Percentiles rank a stretch among this genome's conserved stretches.
Conservation (phyloP, 1,139 yeast species). For the Debaryomyces robertsiae region DNA sequence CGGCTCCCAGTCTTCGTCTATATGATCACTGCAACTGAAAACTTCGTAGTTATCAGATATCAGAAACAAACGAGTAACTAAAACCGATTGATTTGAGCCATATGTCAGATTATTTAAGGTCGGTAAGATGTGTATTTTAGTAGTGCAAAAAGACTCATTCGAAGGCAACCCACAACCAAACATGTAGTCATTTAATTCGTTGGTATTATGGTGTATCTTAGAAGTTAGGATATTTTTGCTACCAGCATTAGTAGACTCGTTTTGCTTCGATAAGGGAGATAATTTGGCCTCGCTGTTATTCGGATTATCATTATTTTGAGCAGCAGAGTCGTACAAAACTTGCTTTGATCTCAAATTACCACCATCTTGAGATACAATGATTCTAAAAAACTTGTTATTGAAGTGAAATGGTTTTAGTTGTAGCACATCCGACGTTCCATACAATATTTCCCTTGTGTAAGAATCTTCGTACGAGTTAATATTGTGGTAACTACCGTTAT, state of each 20-base stretch:
- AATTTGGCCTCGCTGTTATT: not conserved
- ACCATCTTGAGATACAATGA: slow-evolving; percentile 55
- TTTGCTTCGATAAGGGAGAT: slow-evolving; percentile 1
- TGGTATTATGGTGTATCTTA: slow-evolving; percentile 40
- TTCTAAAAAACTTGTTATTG: slow-evolving; percentile 40
- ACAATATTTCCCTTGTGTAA: slow-evolving; percentile 44
- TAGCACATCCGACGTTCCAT: slow-evolving; percentile 40
- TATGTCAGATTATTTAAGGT: slow-evolving; percentile 33
- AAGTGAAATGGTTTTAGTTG: slow-evolving; percentile 34
- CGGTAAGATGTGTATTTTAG: slow-evolving; percentile 53
- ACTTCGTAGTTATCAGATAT: slow-evolving; percentile 33
- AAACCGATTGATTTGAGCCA: slow-evolving; percentile 37
- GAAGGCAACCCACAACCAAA: slow-evolving; percentile 60
- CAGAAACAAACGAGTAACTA: slow-evolving; percentile 50
- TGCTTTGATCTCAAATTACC: slow-evolving; percentile 52
- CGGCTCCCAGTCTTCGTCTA: slow-evolving; percentile 32
- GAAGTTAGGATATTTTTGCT: slow-evolving; percentile 22
- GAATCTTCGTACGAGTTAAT: slow-evolving; percentile 41
- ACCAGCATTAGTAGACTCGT: slow-evolving; percentile 2
- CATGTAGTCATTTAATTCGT: slow-evolving; percentile 54
- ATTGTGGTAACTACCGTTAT: slow-evolving; percentile 11
- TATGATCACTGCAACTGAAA: slow-evolving; percentile 8
- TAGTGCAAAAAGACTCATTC: slow-evolving; percentile 46
- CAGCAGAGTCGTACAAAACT: slow-evolving; percentile 49
- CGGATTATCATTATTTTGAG: slow-evolving; percentile 15